Evolutionary conservation across 2,329 filamentous ascomycete genomes (phyloP).

Genomic region (Aureobasidium mangrovei): DNA sequence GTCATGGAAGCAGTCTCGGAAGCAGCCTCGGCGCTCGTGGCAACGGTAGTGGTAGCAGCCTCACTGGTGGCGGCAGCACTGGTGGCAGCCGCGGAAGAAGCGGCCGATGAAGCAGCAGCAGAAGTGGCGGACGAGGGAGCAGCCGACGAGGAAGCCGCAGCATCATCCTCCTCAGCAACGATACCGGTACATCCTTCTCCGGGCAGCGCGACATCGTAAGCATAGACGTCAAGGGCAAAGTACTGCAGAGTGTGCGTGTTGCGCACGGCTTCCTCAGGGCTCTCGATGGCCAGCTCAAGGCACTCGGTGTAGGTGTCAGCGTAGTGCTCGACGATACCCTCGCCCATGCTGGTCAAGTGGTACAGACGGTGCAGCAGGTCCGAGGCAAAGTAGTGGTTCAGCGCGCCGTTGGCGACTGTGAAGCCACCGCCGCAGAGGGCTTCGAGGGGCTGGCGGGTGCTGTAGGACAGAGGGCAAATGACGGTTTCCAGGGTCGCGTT

Average conservation of each 20-base stretch:
- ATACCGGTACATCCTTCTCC: conserved; percentile 53
- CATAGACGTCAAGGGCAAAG: conserved; percentile 61
- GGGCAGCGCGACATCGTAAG: conserved; percentile 54
- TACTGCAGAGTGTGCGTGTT: conserved; percentile 59
- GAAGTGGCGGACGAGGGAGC: conserved; percentile 15
- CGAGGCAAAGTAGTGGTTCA: conserved; percentile 56
- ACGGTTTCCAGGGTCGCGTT: conserved; percentile 61
- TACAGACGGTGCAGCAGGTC: conserved; percentile 60
- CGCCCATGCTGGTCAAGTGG: conserved; percentile 53
- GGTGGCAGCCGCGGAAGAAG: conserved; percentile 15
- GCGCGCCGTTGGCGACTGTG: conserved; percentile 46
- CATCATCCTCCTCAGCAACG: conserved; percentile 15
- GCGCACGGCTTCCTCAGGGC: conserved; percentile 40
- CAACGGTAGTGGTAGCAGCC: neutral
- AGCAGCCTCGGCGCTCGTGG: conserved; percentile 13
- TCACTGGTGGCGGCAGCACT: neutral
- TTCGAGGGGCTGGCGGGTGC: conserved; percentile 47
- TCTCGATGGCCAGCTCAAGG: conserved; percentile 44
- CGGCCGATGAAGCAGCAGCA: conserved; percentile 7
- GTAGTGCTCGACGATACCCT: conserved; percentile 54
- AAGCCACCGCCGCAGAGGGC: conserved; percentile 56
- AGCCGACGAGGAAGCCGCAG: conserved; percentile 12
- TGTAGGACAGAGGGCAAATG: conserved; percentile 57
- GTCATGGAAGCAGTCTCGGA: conserved; percentile 56
- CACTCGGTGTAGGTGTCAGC: conserved; percentile 50